phyloP scores from a whole-genome alignment of 2,329 filamentous ascomycete genomes.

The Venturia nashicola region DNA sequence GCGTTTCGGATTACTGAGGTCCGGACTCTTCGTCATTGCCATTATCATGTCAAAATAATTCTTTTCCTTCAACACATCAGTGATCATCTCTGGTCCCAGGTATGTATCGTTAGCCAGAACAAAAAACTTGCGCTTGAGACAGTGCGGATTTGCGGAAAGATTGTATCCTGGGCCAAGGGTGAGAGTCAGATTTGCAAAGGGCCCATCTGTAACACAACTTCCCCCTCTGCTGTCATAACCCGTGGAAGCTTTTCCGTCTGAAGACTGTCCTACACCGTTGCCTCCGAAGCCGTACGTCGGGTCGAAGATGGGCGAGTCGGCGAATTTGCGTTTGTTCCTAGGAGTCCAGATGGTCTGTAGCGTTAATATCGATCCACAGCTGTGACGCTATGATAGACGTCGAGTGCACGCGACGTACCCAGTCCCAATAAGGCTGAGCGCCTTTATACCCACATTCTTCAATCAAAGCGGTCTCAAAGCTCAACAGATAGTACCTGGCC shows the following conservation, averaged over 20 bases:
- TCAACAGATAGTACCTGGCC: slow-evolving; percentile 25
- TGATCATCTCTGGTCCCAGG: neutral
- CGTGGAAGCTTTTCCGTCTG: neutral
- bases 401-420: slow-evolving; percentile 4
- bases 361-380: too few species aligned
- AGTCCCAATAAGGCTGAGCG: slow-evolving; percentile 20
- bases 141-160: neutral
- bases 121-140: neutral
- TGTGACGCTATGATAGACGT: slow-evolving; percentile 11
- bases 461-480: slow-evolving; percentile 28
- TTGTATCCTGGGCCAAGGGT: neutral
- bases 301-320: slow-evolving; percentile 21
- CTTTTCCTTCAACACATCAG: too few species aligned
- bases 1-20: too few species aligned
- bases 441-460: slow-evolving; percentile 31
- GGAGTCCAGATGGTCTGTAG: too few species aligned
- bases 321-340: slow-evolving; percentile 10
- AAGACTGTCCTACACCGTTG: slow-evolving; percentile 13
- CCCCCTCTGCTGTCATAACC: too few species aligned
- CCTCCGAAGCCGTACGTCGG: slow-evolving; percentile 22
- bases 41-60: too few species aligned
- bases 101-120: neutral
- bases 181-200: neutral
- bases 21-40: too few species aligned
- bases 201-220: neutral